Percentiles rank a stretch among this genome's conserved stretches.
These are phyloP conservation scores for Lecanicillium sp. DNA, from an alignment of 2,329 filamentous ascomycete genomes.

Conservation along the genomic window DNA sequence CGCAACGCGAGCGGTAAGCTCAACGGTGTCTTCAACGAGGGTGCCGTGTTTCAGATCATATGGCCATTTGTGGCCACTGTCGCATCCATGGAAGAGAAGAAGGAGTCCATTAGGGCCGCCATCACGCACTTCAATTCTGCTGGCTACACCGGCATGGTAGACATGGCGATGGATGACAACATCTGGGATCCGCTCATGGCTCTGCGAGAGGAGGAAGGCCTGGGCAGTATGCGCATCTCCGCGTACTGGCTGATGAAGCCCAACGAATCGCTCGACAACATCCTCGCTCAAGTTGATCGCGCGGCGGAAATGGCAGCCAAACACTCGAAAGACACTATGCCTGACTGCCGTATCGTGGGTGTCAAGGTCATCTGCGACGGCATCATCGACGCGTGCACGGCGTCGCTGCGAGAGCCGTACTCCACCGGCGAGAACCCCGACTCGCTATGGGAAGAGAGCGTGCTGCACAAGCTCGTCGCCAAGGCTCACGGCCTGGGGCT, in stretches of 20 bases:
- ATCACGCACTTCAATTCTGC: conserved; percentile 44
- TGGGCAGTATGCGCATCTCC: conserved; percentile 38
- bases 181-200: conserved; percentile 46
- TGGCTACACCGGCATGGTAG: conserved; percentile 50
- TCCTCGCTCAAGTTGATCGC: conserved; percentile 42
- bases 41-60: conserved; percentile 44
- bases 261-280: conserved; percentile 31
- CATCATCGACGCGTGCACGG: conserved; percentile 60
- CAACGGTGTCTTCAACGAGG: conserved; percentile 47
- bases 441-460: conserved; percentile 48
- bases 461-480: conserved; percentile 47
- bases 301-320: conserved; percentile 38
- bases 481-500: conserved; percentile 48
- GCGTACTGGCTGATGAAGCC: conserved; percentile 55
- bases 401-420: conserved; percentile 54
- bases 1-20: conserved; percentile 41
- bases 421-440: conserved; percentile 40
- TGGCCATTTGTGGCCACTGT: conserved; percentile 49
- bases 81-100: conserved; percentile 41
- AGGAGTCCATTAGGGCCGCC: conserved; percentile 41
- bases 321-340: conserved; percentile 30
- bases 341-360: conserved; percentile 46
- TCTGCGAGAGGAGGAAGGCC: conserved; percentile 32
- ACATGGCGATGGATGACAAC: conserved; percentile 57
- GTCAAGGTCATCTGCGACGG: conserved; percentile 62